These are phyloP conservation scores for Barnettozyma pratensis DNA, from an alignment of 805 yeast species.

Conservation along the genomic window DNA sequence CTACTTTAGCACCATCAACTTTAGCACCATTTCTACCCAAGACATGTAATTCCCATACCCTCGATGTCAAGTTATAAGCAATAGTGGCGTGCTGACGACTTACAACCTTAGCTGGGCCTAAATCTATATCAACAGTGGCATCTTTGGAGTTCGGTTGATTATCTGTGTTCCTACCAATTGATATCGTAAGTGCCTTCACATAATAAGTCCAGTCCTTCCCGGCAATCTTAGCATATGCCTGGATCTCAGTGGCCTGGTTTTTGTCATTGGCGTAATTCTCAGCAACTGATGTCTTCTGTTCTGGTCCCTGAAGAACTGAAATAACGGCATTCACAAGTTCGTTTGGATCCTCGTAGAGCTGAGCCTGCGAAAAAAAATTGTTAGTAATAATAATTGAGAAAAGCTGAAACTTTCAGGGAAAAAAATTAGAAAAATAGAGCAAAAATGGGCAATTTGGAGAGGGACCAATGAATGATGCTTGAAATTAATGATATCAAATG, in stretches of 20 bases:
- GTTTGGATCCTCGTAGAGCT: slow-evolving; percentile 47
- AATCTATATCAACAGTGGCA: slow-evolving; percentile 64
- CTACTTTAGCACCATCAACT: slow-evolving; percentile 58
- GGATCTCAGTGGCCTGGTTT: slow-evolving; percentile 66
- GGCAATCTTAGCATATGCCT: slow-evolving; percentile 95
- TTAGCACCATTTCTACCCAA: slow-evolving; percentile 92
- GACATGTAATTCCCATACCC: slow-evolving; percentile 83
- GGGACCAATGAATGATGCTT: not conserved
- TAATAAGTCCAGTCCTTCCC: slow-evolving; percentile 93
- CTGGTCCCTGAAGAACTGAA: slow-evolving; percentile 63
- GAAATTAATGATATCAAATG: no score
- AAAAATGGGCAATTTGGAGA: not conserved
- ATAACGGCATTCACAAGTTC: slow-evolving; percentile 74
- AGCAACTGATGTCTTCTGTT: slow-evolving; percentile 72
- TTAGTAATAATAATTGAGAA: not conserved
- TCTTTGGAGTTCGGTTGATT: slow-evolving; percentile 14
- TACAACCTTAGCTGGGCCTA: slow-evolving; percentile 97
- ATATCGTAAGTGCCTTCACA: slow-evolving; percentile 68
- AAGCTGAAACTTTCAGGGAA: not conserved
- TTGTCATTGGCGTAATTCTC: slow-evolving; percentile 67
- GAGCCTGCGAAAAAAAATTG: slow-evolving; percentile 1
- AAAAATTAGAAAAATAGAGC: not conserved
- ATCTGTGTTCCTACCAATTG: slow-evolving; percentile 82
- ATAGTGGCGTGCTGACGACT: slow-evolving; percentile 86
- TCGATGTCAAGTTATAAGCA: slow-evolving; percentile 63